Conservation (phyloP, 441 rosid genomes). For the Corymbia citriodora region DNA sequence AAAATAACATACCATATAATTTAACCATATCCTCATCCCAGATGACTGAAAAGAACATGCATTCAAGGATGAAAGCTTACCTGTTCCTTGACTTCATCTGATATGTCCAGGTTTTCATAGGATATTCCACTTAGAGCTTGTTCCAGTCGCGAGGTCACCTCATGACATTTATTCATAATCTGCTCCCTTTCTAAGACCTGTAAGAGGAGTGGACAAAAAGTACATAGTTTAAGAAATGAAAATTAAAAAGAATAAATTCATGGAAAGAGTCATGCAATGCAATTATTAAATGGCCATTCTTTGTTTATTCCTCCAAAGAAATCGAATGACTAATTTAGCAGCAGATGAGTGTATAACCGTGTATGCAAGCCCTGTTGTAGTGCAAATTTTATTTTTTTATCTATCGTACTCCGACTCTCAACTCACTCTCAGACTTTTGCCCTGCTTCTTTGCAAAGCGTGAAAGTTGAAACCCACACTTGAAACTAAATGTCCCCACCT, state of each 20-base stretch:
- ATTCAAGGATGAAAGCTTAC: constrained; percentile 17
- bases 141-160: constrained; percentile 62
- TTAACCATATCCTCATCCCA: background rate
- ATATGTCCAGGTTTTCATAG: constrained; percentile 66
- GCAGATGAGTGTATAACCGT: background rate
- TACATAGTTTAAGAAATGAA: background rate
- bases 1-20: background rate
- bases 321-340: background rate
- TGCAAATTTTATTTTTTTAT: no score
- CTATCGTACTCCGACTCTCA: no score
- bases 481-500: no score
- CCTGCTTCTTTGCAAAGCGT: no score
- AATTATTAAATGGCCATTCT: background rate
- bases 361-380: background rate
- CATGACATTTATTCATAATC: constrained; percentile 54
- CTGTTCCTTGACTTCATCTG: constrained; percentile 97
- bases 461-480: no score
- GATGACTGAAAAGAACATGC: background rate
- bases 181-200: constrained; percentile 87
- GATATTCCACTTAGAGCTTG: constrained; percentile 67
- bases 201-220: constrained; percentile 7
- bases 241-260: background rate
- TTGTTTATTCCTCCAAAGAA: background rate
- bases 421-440: no score
- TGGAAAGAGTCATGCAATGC: background rate